Evolutionary conservation across 2,329 filamentous ascomycete species (phyloP).

Genomic region (Microdochium trichocladiopsis): DNA sequence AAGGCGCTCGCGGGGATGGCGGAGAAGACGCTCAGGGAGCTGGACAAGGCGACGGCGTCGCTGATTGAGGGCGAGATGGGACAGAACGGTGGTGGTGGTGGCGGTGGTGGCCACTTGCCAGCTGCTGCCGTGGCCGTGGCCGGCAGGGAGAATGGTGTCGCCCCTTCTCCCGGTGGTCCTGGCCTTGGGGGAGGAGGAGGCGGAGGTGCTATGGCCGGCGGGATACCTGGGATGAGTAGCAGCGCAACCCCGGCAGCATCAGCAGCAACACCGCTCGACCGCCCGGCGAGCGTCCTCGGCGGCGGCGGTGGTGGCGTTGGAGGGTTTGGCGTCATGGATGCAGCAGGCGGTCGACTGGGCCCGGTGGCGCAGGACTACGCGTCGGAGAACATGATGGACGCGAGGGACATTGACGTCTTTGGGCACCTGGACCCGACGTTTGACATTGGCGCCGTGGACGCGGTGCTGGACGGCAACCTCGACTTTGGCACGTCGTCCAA

Average conservation of each 20-base stretch:
- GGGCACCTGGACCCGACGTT: slow-evolving; percentile 49
- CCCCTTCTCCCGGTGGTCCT: not conserved
- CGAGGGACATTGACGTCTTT: slow-evolving; percentile 45
- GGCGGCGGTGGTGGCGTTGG: not conserved
- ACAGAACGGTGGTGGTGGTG: slow-evolving; percentile 11
- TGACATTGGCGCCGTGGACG: slow-evolving; percentile 44
- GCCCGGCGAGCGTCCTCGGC: not conserved
- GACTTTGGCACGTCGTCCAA: slow-evolving; percentile 46
- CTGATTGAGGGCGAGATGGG: slow-evolving; percentile 29
- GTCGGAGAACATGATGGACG: slow-evolving; percentile 34
- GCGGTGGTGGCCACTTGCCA: slow-evolving; percentile 16
- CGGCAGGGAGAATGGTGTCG: not conserved
- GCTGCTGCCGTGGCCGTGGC: slow-evolving; percentile 2
- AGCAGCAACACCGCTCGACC: no score
- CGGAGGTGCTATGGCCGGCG: not conserved
- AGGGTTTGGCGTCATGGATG: no score
- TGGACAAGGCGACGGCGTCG: slow-evolving; percentile 44
- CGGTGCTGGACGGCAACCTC: slow-evolving; percentile 45
- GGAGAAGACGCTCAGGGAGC: slow-evolving; percentile 46
- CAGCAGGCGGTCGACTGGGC: no score
- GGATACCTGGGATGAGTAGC: not conserved
- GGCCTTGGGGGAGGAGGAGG: not conserved
- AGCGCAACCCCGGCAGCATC: not conserved
- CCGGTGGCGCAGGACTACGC: slow-evolving; percentile 16
- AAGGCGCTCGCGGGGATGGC: slow-evolving; percentile 47